Percentiles rank a stretch among this genome's conserved stretches.
Evolutionary conservation across 2,329 filamentous ascomycete genomes (phyloP).

Genomic region (Fusarium sp.): DNA sequence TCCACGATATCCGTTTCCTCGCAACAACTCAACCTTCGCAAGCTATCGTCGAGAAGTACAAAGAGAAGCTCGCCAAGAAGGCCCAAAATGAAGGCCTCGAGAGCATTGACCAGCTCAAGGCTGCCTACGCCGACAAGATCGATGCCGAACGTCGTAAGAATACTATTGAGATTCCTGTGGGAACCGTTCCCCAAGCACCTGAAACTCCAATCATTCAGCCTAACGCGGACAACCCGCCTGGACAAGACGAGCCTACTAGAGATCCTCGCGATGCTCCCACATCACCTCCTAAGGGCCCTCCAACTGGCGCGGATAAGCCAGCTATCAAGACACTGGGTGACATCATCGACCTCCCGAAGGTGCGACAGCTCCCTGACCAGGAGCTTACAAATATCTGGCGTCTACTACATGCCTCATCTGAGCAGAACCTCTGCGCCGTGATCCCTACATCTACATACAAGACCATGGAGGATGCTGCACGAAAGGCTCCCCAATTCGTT

Average conservation of each 20-base stretch:
- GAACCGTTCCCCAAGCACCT: constrained; percentile 52
- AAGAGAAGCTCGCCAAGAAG: constrained; percentile 84
- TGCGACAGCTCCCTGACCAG: constrained; percentile 75
- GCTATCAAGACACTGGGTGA: constrained; percentile 61
- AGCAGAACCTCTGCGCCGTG: constrained; percentile 83
- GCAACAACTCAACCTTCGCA: constrained; percentile 78
- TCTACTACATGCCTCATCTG: constrained; percentile 79
- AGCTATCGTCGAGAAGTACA: constrained; percentile 84
- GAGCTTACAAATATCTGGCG: constrained; percentile 93
- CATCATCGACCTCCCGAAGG: constrained; percentile 83
- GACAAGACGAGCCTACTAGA: constrained; percentile 27
- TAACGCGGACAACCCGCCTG: constrained; percentile 50
- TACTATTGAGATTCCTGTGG: constrained; percentile 59
- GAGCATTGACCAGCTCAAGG: constrained; percentile 80
- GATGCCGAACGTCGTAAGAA: constrained; percentile 75
- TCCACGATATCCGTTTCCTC: constrained; percentile 91
- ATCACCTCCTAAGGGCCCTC: constrained; percentile 22
- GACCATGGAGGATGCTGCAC: constrained; percentile 77
- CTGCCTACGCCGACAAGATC: constrained; percentile 89
- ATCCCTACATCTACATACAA: constrained; percentile 80
- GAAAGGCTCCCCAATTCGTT: constrained; percentile 86
- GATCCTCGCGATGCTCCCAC: constrained; percentile 22
- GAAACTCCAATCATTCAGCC: constrained; percentile 53
- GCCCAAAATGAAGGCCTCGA: constrained; percentile 77
- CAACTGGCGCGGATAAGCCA: constrained; percentile 43